phyloP scores from a whole-genome alignment of 78 protist genomes.

The Dictyostelium capitatum region DNA sequence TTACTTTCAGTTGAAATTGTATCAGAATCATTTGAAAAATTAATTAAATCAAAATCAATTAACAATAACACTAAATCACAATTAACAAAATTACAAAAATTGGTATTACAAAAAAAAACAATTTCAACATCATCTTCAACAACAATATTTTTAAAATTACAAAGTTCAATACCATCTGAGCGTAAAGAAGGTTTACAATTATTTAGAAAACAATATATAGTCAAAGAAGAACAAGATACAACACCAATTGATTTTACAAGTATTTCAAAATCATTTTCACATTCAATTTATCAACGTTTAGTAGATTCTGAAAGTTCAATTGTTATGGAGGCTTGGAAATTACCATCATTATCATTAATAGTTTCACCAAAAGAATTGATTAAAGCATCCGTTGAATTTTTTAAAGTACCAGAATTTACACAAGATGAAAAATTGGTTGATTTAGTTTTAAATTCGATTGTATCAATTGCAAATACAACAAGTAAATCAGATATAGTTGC shows the following conservation, averaged over 20 bases:
- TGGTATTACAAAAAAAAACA: slow-evolving; percentile 12
- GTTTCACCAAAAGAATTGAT: slow-evolving; percentile 12
- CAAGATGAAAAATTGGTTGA: slow-evolving; percentile 3
- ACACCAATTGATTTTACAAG: background rate
- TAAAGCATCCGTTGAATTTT: background rate
- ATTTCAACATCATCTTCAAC: background rate
- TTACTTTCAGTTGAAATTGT: background rate
- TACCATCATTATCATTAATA: background rate
- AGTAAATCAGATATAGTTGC: background rate
- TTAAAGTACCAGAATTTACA: background rate
- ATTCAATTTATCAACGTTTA: slow-evolving; percentile 18
- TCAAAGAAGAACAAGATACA: background rate
- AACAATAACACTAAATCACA: no score
- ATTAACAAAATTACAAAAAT: background rate
- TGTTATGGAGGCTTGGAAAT: background rate
- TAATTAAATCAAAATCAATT: background rate
- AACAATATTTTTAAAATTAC: slow-evolving; percentile 23
- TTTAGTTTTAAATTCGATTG: background rate
- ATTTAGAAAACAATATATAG: background rate
- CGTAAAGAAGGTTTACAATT: slow-evolving; percentile 27
- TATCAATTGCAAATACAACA: background rate
- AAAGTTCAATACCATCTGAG: slow-evolving; percentile 6
- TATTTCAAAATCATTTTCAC: slow-evolving; percentile 2
- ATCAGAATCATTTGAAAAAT: background rate
- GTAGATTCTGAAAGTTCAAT: slow-evolving; percentile 5